These are phyloP conservation scores for Chamaenerion angustifolium DNA, from an alignment of 345 rosid genomes.

Conservation along the genomic window DNA sequence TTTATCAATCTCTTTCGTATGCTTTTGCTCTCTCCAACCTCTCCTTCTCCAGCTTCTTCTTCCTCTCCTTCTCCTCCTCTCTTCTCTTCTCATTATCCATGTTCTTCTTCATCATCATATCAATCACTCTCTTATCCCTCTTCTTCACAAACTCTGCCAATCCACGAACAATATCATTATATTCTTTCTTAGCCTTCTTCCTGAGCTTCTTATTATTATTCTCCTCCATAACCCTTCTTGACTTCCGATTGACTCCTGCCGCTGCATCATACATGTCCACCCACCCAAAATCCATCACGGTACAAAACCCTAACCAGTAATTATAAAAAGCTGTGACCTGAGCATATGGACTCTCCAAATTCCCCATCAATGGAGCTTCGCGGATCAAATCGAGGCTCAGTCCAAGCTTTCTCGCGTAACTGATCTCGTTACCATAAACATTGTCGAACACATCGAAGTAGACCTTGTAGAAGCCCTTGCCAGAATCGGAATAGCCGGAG, in stretches of 20 bases:
- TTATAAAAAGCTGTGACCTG: constrained; percentile 81
- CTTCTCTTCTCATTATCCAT: constrained; percentile 53
- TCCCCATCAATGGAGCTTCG: constrained; percentile 89
- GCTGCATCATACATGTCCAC: constrained; percentile 73
- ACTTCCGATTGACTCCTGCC: constrained; percentile 56
- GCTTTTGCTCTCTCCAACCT: constrained; percentile 52
- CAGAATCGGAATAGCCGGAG: too few species aligned
- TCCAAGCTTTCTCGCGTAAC: constrained; percentile 53
- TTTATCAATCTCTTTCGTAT: constrained; percentile 12
- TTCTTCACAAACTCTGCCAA: too few species aligned
- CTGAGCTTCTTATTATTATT: constrained; percentile 84
- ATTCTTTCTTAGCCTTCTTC: constrained; percentile 73
- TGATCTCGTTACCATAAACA: too few species aligned
- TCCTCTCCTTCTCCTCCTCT: constrained; percentile 55
- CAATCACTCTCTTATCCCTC: constrained; percentile 86
- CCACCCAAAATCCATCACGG: constrained; percentile 87
- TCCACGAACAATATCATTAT: constrained; percentile 65
- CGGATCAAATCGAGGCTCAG: constrained; percentile 33
- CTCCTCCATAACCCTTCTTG: constrained; percentile 85
- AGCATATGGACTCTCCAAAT: constrained; percentile 49
- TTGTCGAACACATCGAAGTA: too few species aligned
- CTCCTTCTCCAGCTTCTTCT: constrained; percentile 50
- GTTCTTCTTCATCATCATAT: constrained; percentile 57
- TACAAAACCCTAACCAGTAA: constrained; percentile 70
- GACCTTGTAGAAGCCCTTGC: too few species aligned